Base-by-base conservation (phyloP, 768 basidiomycete species). In the Boletus insuetus region DNA sequence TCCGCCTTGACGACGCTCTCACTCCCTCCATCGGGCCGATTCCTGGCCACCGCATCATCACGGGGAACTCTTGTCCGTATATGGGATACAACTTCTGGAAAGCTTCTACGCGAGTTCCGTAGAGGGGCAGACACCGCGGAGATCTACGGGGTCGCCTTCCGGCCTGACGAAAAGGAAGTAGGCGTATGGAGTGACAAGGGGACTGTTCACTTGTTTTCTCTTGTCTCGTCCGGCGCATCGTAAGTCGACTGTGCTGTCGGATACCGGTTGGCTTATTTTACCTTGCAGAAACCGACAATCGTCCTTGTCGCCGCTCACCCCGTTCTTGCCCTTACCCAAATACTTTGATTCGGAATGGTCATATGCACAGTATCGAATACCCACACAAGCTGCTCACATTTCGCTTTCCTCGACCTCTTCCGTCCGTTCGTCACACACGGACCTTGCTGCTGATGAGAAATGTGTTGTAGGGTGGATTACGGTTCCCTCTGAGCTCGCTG, bases 281-380 rank as follows among this genome's bases (percentile, higher is more conserved):
- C 39, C n/a, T 35, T 56, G 11, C 64, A 92, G 90, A 42, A 93
- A 94, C 64, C 90, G 89, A 38, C 90, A 91, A 56, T 94, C 91
- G 8, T 82, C 89, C 7, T 79, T 95, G 61, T 91, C 89, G 1
- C 84, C 87, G 5, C 73, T 96, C 45, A 82, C 87, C 16, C 86
- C 89, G 4, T 94, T 87, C 65, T 73, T 96, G 11, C 89, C 87
- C 14, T 77, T 92, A 34, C 93, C 93, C 17, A 91, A 89, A 58
- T 96, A 96, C 69, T 94, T 97, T 67, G 85, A 86, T 64, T 94
- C 92, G n/a, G 88, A 94, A 69, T 96, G 94, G 94, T 95, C 94
- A 0, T 94, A 96, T 66, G 91, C 94, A 14, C 89, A 91, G 61
- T 97, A 91, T 69, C 83, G 91, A 41, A 89, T 97, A 65, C 94